These are phyloP conservation scores for Lentithecium fluviatile DNA, from an alignment of 495 filamentous ascomycete genomes.

Conservation along the genomic window DNA sequence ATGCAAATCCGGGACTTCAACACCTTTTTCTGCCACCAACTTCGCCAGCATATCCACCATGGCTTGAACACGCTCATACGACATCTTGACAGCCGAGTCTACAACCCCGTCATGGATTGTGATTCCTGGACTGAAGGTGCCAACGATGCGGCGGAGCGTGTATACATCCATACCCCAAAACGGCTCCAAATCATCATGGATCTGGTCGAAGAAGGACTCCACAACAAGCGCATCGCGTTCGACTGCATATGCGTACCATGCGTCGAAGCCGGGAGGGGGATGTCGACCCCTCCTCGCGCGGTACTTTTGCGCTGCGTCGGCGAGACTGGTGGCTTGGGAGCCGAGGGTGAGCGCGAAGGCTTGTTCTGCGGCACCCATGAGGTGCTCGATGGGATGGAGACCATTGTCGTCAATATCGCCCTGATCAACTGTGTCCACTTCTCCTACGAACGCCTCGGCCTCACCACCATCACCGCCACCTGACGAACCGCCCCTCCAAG, in stretches of 20 bases:
- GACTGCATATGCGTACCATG: conserved; percentile 41
- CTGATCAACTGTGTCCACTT: not conserved
- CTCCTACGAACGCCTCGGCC: not conserved
- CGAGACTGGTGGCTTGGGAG: conserved; percentile 31
- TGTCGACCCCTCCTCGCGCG: conserved; percentile 37
- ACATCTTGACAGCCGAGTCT: conserved; percentile 14
- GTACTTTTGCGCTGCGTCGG: conserved; percentile 40
- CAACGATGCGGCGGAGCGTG: conserved; percentile 32
- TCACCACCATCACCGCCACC: not conserved
- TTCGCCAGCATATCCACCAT: conserved; percentile 38
- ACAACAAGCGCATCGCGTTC: conserved; percentile 36
- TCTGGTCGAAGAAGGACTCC: conserved; percentile 45
- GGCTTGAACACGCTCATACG: conserved; percentile 29
- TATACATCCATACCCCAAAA: conserved; percentile 42
- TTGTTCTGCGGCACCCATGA: conserved; percentile 32
- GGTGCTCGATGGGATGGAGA: conserved; percentile 40
- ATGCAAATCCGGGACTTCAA: conserved; percentile 43
- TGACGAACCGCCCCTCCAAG: no score
- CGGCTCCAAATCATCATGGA: conserved; percentile 41
- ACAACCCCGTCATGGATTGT: conserved; percentile 37
- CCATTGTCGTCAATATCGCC: not conserved
- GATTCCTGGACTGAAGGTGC: conserved; percentile 25
- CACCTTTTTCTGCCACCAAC: conserved; percentile 13
- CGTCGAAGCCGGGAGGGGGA: conserved; percentile 44
- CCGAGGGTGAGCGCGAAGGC: conserved; percentile 24